Evolutionary conservation across 2,329 filamentous ascomycete species (phyloP).

Genomic region (Oidium heveae): DNA sequence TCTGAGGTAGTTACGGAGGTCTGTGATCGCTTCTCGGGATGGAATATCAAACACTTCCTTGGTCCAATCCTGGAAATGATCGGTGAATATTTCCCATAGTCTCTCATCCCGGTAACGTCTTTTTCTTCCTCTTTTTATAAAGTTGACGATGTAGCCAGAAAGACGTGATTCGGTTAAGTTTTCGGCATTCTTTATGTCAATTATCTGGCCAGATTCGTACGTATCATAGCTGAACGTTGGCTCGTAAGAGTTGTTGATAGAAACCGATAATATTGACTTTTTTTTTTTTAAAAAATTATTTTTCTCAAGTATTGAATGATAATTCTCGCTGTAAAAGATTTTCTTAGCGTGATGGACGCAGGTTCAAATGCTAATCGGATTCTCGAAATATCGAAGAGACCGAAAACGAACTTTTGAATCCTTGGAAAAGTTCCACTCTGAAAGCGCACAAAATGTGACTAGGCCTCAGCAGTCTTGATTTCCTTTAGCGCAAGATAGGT

Average conservation of each 20-base stretch:
- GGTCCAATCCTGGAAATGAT: not conserved
- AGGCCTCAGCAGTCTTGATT: not conserved
- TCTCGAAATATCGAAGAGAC: not conserved
- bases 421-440: not conserved
- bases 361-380: not conserved
- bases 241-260: not conserved
- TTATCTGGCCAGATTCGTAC: not conserved
- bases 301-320: not conserved
- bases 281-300: not conserved
- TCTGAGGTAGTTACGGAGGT: not conserved
- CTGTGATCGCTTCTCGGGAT: not conserved
- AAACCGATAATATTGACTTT: not conserved
- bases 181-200: not conserved
- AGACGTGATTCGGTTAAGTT: constrained; percentile 4
- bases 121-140: not conserved
- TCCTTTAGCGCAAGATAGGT: not conserved
- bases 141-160: not conserved
- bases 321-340: not conserved
- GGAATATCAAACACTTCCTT: not conserved
- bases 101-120: not conserved
- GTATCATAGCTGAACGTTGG: not conserved
- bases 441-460: not conserved
- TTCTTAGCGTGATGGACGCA: not conserved
- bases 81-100: not conserved
- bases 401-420: not conserved